Evolutionary conservation across 805 yeast genomes (phyloP), one percentile per base, ranked within the genome.

Genomic region (Lipomyces kockii): DNA sequence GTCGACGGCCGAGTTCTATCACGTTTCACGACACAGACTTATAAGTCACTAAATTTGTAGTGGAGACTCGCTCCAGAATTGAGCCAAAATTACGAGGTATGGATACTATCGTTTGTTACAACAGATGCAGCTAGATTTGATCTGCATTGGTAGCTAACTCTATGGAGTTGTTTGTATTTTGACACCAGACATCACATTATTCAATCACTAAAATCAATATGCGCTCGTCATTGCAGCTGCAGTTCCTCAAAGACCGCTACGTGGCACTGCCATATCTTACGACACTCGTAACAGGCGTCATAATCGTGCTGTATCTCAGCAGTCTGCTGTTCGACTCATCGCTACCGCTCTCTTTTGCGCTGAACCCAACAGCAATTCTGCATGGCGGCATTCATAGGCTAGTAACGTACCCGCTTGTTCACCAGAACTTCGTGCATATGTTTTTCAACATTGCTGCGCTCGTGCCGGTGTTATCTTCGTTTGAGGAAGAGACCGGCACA

Each of bases 401-500:
- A 22, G 14, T 70, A 52, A 71, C 72, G 11, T 71, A 71, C 54
- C 73, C 73, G 20, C 57, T 70, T 11, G 72, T 63, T 12, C 73
- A 71, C 61, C 63, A 60, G 63, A 62, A 63, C 39, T 49, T 71
- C 20, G 22, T 64, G 22, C 70, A 70, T 54, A 22, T 70, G 22
- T 56, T 69, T 32, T 70, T 71, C 57, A 70, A 70, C 43, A 54
- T 70, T n/a, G 52, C 63, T 9, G 71, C 73, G 20, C 51, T 71
- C 22, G 52, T 64, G 17, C 70, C 72, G 8, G 70, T 71, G 2
- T 52, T 71, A 64, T 63, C 72, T 12, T 52, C 66, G 55, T 71
- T 71, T 57, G 73, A 71, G 54, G 68, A 67, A 60, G 67, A 70
- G 54, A 66, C 65, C 14, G 73, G 73, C 25, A 69, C 73, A 3